Evolutionary conservation across 2,329 filamentous ascomycete species (phyloP).

Genomic region (Alternaria consortialis): DNA sequence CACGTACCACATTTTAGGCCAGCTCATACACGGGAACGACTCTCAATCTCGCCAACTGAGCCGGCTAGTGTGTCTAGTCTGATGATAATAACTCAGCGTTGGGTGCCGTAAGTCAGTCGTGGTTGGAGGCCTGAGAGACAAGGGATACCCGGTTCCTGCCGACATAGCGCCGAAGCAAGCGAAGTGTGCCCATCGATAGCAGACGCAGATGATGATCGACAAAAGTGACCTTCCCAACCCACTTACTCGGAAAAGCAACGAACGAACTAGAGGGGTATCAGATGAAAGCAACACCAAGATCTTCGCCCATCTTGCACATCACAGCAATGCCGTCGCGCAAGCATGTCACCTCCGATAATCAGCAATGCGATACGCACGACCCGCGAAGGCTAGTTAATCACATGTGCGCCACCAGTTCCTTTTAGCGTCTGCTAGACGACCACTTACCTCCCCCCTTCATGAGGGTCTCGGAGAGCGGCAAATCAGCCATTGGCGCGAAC

Average conservation of each 20-base stretch:
- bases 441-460: constrained; percentile 2
- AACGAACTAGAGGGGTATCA: constrained; percentile 11
- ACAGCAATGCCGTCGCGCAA: neutral
- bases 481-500: neutral
- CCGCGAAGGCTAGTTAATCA: neutral
- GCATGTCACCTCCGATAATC: neutral
- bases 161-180: constrained; percentile 4
- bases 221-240: constrained; percentile 3
- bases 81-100: neutral
- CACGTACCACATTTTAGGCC: constrained; percentile 4
- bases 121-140: constrained; percentile 1
- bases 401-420: neutral
- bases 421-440: constrained; percentile 2
- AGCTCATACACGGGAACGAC: neutral
- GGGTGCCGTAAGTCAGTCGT: constrained; percentile 3
- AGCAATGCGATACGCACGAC: neutral
- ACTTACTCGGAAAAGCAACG: neutral
- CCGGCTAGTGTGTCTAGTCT: constrained; percentile 7
- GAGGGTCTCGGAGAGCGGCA: neutral
- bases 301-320: neutral
- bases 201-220: constrained; percentile 7
- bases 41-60: constrained; percentile 2
- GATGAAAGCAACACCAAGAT: neutral
- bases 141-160: neutral
- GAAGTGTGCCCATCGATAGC: neutral